Base-by-base conservation (phyloP, 768 basidiomycete genomes). In the Steccherinum ochraceum region DNA sequence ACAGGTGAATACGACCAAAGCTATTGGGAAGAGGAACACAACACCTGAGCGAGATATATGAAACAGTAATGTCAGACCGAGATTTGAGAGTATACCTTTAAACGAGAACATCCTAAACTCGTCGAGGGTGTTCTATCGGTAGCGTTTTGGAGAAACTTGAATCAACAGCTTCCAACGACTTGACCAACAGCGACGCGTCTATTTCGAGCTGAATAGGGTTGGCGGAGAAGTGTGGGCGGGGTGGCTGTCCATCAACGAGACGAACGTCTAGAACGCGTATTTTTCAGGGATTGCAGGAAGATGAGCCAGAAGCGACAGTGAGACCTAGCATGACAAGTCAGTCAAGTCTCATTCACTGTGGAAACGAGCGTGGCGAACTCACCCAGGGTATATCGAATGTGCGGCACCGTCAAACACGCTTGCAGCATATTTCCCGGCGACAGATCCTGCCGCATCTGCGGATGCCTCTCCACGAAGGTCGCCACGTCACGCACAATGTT, bases 181-280 rank as follows among this genome's bases (percentile, higher is more conserved):
- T 80, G 50, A 74, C 74, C 57, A 91, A 89, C 41, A 93, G 64
- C 2, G 78, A 72, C 0, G 86, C 77, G 52, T 92, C 90, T 5
- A 91, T 82, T 56, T 90, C 89, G 50, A 89, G 69, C 62, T 88
- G 86, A 2, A 74, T 71, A 1, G 74, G 68, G 46, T 67, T 75
- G 3, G 74, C 59, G 35, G 84, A 78, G 61, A 89, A 93, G 64
- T 90, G 90, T 0, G 83, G 72, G 1, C 89, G 83, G n/a, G 70
- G 56, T 89, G 83, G 1, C 79, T 77, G 57, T 92, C 88, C 89
- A 93, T 93, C 56, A 92, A 69, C 2, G 88, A 89, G 0, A 88
- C 76, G 61, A 92, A 91, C n/a, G 87, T 91, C 89, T 90, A 93
- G 64, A 93, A 93, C 0, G 87, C 89, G 56, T 93, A 89, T 63